Evolutionary conservation across 2,329 filamentous ascomycete genomes (phyloP).

Genomic region (Monosporascus sp.): DNA sequence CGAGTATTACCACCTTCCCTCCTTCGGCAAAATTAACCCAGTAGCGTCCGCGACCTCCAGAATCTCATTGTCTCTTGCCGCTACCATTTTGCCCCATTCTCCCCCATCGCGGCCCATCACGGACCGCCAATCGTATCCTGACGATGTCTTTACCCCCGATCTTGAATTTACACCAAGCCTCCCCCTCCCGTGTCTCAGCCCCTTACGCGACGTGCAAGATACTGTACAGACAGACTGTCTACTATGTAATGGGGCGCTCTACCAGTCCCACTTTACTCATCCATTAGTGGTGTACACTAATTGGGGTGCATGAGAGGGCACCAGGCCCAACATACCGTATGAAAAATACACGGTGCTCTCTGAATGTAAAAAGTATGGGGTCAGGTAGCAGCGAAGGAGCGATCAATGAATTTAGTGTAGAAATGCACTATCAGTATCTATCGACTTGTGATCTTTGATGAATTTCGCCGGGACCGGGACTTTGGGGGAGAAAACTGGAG

Average conservation of each 20-base stretch:
- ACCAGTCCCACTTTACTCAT: slow-evolving; percentile 15
- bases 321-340: no score
- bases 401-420: background rate
- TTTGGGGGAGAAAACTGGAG: background rate
- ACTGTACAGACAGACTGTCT: background rate
- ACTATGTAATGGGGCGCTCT: no score
- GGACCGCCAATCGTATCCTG: background rate
- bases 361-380: no score
- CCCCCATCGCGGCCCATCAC: background rate
- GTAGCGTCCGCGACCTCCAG: slow-evolving; percentile 9
- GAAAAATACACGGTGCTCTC: no score
- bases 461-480: background rate
- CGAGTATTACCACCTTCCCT: slow-evolving; percentile 18
- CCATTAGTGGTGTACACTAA: background rate
- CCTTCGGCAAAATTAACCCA: slow-evolving; percentile 16
- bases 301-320: background rate
- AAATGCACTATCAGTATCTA: no score
- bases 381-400: background rate
- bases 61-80: background rate
- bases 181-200: background rate
- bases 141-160: background rate
- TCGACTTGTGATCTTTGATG: background rate
- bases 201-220: background rate
- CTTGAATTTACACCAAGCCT: background rate
- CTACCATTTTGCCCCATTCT: background rate